Percentiles rank a stretch among this genome's conserved stretches.
phyloP scores from a whole-genome alignment of 2,329 filamentous ascomycete species.

The Neonectria magnoliae region DNA sequence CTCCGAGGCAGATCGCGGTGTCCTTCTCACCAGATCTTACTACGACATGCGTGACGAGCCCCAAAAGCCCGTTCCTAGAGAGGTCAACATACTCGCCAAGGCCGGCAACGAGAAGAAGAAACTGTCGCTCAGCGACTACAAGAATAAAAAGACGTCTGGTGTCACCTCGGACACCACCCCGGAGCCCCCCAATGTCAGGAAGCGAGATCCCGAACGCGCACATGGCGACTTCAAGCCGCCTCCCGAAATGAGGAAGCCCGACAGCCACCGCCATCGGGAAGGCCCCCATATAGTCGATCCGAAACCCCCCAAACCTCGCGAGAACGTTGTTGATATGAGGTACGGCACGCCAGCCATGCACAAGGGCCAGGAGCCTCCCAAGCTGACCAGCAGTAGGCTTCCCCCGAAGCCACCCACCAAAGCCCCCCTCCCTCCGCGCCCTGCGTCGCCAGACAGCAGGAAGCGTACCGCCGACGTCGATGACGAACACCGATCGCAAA shows the following conservation, averaged over 20 bases:
- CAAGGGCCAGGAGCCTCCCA: not conserved
- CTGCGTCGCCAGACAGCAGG: slow-evolving; percentile 56
- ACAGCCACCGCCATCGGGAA: slow-evolving; percentile 39
- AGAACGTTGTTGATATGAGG: slow-evolving; percentile 46
- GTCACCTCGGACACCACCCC: slow-evolving; percentile 50
- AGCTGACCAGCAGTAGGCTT: slow-evolving; percentile 43
- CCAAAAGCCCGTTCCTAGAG: slow-evolving; percentile 50
- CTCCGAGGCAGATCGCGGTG: slow-evolving; percentile 66
- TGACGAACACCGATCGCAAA: slow-evolving; percentile 56
- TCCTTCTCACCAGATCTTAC: slow-evolving; percentile 65
- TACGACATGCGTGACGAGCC: slow-evolving; percentile 67
- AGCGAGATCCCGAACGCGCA: slow-evolving; percentile 46
- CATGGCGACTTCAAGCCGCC: slow-evolving; percentile 35
- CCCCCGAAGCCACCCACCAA: slow-evolving; percentile 50
- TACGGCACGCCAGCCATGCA: slow-evolving; percentile 24
- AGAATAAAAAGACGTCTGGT: slow-evolving; percentile 60
- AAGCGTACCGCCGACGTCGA: slow-evolving; percentile 59
- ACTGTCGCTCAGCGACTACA: slow-evolving; percentile 68
- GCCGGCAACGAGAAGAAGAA: slow-evolving; percentile 62
- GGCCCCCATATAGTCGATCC: slow-evolving; percentile 39
- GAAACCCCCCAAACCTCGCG: slow-evolving; percentile 45
- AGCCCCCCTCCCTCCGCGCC: slow-evolving; percentile 47
- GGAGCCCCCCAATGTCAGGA: slow-evolving; percentile 46
- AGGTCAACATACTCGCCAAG: slow-evolving; percentile 53
- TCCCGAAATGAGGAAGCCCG: slow-evolving; percentile 37